A percentile compares a stretch with the other conserved stretches of the same genome.
Evolutionary conservation across 2,329 filamentous ascomycete species (phyloP).

Genomic region (Thermoascus crustaceus): DNA sequence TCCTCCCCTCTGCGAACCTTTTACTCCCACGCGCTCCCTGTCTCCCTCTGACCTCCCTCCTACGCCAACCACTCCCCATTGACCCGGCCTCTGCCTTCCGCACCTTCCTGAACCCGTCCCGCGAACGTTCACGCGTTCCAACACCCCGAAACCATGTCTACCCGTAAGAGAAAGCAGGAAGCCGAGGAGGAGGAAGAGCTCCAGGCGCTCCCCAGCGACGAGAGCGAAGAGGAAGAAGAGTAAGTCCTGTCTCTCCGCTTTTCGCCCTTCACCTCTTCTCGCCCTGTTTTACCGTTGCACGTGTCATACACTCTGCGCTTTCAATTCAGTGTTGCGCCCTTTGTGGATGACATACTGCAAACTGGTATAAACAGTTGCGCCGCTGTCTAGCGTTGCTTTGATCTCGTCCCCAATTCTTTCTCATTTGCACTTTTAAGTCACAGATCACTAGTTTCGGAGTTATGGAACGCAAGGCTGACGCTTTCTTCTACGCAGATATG

Average conservation of each 20-base stretch:
- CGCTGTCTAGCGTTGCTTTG: no score
- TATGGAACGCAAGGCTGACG: neutral
- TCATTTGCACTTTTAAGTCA: slow-evolving; percentile 3
- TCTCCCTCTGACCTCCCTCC: neutral
- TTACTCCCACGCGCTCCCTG: neutral
- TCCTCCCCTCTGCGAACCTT: slow-evolving; percentile 5
- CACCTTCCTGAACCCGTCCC: no score
- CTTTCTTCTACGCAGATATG: slow-evolving; percentile 7
- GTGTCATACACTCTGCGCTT: no score
- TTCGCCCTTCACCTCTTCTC: no score
- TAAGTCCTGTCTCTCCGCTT: slow-evolving; percentile 22
- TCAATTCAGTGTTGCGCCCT: no score
- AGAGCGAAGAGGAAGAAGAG: slow-evolving; percentile 45
- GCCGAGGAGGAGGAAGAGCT: slow-evolving; percentile 38
- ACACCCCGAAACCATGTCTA: slow-evolving; percentile 29
- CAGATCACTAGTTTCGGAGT: neutral
- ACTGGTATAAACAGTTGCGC: no score
- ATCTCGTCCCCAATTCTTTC: slow-evolving; percentile 1
- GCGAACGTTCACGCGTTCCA: no score
- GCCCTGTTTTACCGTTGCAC: no score
- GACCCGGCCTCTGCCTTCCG: no score
- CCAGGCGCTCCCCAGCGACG: slow-evolving; percentile 41
- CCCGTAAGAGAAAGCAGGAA: slow-evolving; percentile 44
- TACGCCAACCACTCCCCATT: neutral
- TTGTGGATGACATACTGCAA: no score